phyloP scores from a whole-genome alignment of 257 asterid genomes.

The Solanum etuberosum region DNA sequence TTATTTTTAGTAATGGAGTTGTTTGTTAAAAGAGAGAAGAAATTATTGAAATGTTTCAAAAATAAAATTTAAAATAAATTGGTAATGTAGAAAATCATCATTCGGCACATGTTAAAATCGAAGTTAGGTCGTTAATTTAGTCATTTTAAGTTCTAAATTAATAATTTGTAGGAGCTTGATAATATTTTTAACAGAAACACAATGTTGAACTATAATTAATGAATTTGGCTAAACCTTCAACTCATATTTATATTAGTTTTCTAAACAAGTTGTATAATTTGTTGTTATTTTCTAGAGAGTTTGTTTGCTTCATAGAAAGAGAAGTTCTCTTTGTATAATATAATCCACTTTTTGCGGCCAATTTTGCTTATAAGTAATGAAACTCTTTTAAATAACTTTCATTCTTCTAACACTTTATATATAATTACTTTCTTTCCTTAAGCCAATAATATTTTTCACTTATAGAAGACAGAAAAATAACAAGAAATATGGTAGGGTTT shows the following conservation, averaged over 20 bases:
- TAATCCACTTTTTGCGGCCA: conserved; percentile 59
- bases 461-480: background rate
- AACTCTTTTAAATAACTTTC: conserved; percentile 6
- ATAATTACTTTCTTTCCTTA: background rate
- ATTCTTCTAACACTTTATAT: background rate
- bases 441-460: background rate
- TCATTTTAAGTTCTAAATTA: background rate
- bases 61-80: background rate
- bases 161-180: background rate
- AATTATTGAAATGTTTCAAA: background rate
- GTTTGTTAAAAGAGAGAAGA: background rate
- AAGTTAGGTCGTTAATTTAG: background rate
- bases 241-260: background rate
- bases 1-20: background rate
- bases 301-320: conserved; percentile 55
- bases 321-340: background rate
- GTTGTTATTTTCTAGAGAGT: conserved; percentile 4
- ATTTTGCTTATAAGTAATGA: conserved; percentile 44
- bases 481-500: conserved; percentile 25
- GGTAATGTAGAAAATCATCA: background rate
- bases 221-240: background rate
- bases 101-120: background rate
- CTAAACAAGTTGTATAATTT: no score
- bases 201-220: background rate
- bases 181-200: background rate